Evolutionary conservation across 2,329 filamentous ascomycete species (phyloP), one percentile per base, ranked within the genome.

Genomic region (Neonectria neomacrospora): DNA sequence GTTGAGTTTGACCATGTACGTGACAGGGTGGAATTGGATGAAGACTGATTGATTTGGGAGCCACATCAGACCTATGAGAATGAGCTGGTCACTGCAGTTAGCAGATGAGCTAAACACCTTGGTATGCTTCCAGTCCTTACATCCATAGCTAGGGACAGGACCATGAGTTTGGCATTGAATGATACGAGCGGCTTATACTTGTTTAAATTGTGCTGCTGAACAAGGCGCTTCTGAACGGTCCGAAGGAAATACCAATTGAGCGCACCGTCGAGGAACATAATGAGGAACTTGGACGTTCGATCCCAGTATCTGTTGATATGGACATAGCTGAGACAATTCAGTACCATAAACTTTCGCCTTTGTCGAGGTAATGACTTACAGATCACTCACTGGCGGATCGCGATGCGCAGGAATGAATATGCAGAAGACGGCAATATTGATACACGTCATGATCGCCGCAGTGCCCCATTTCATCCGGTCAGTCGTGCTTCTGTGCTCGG

Each of bases 171-270:
- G 26, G 81, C 79, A 54, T 86, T 86, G 75, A 85, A 86, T 9
- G 74, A 74, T 4, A 85, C 79, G 0, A 86, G 77, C 4, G 80
- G 79, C 60, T 81, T 78, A 70, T 86, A 86, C 64, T 86, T 86
- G 11, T 78, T 79, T 3, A 86, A 73, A 2, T 82, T 82, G 39
- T 78, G 74, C 48, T 85, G 81, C 41, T 79, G 76, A 16, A 86
- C 75, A 0, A 86, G 79, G 1, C 82, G 78, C 7, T 75, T 73
- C 66, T 83, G 80, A 34, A 86, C 83, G 0, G 75, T 78, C 6
- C 71, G 69, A 3, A 87, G 75, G 66, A 88, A 88, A 66, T 85
- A 85, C 71, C 77, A 81, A 61, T 87, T 87, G 14, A 88, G 77
- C 0, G 70, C 73, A 2, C 78, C 82, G 60, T 87, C 85, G 8